These are phyloP conservation scores for Pleoardoris graminearum DNA, from an alignment of 2,329 filamentous ascomycete genomes.

Conservation along the genomic window DNA sequence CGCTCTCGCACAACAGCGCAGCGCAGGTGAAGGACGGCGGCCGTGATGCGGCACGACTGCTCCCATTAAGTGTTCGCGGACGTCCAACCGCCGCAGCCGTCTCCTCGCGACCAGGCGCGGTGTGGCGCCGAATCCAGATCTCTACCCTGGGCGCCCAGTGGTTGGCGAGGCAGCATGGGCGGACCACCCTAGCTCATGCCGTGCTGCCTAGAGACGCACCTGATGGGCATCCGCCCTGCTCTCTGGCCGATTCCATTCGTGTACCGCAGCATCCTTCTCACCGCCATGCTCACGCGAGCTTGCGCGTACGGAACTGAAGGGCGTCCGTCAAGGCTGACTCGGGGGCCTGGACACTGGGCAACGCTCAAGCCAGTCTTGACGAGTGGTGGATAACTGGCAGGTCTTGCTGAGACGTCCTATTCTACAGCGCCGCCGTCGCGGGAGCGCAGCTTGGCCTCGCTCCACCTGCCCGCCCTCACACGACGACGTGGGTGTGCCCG, in stretches of 20 bases:
- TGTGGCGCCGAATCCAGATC: constrained; percentile 6
- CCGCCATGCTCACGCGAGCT: neutral
- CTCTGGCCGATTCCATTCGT: neutral
- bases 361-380: neutral
- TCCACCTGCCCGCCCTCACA: neutral
- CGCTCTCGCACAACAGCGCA: neutral
- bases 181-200: neutral
- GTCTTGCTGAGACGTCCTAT: neutral
- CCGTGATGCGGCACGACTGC: neutral
- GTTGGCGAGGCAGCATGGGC: neutral
- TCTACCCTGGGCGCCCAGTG: neutral
- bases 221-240: neutral
- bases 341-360: constrained; percentile 3
- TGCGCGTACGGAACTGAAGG: neutral
- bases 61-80: neutral
- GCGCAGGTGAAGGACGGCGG: neutral
- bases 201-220: neutral
- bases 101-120: neutral
- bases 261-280: neutral
- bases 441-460: neutral
- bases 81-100: neutral
- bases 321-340: constrained; percentile 1
- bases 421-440: constrained; percentile 1
- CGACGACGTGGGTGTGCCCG: neutral
- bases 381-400: neutral